Evolutionary conservation across 352 stramenopile genomes (phyloP), one percentile per base, ranked within the genome.

Genomic region (Globisporangium sylvaticum): DNA sequence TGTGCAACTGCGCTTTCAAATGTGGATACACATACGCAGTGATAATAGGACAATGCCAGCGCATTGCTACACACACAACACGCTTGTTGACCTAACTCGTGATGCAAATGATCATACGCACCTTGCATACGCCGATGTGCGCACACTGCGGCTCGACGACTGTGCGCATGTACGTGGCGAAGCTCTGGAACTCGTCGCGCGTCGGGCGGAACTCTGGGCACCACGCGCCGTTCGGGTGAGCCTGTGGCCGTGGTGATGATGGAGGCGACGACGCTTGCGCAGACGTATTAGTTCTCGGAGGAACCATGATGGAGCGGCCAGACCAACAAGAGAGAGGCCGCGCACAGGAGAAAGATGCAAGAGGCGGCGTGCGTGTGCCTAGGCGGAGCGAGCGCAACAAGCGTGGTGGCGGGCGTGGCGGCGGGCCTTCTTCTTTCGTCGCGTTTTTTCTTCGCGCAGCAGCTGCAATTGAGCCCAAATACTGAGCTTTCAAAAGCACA

Each of bases 71-170:
- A 37, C 53, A 37, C 52, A n/a, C 8, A 27, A 10, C 8, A 9
- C 3, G 42, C 20, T 50, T 50, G 7, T 50, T 50, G 22, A 54
- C 20, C 7, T 14, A 15, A 18, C 20, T 54, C 5, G 3, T 15
- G 46, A 25, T 54, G n/a, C 7, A 22, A 34, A 34, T 42, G 4
- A 4, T 2, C 10, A n/a, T 18, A 22, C 44, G 57, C 58, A 98
- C 87, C 83, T 97, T 98, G 77, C 93, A 97, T 24, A 97, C 85
- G 64, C 91, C 89, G 37, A 96, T 83, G 62, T 72, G 69, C 32
- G 80, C 75, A 52, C 81, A 94, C 64, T 92, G 76, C 18, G 80
- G 86, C 70, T 95, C 85, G 24, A 97, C 81, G 20, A 96, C 83
- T 22, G 78, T 84, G 56, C 86, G 84, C 42, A 97, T 86, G 71